These are phyloP conservation scores for Bipolaris bicolor DNA, from an alignment of 2,329 filamentous ascomycete species.

Conservation along the genomic window DNA sequence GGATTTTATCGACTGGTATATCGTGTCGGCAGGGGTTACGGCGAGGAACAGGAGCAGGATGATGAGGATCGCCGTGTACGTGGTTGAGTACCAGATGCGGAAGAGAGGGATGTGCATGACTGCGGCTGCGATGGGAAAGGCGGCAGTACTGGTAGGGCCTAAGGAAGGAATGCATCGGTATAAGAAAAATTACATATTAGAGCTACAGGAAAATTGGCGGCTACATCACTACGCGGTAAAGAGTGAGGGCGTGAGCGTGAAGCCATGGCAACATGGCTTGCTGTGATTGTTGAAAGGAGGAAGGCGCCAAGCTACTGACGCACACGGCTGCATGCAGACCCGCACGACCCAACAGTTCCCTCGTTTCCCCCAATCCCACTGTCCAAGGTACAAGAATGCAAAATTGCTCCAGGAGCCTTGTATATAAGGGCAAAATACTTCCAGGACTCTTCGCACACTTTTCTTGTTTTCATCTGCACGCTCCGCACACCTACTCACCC, in stretches of 20 bases:
- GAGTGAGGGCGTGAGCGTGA: constrained; percentile 4
- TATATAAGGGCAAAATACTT: neutral
- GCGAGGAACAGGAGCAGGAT: constrained; percentile 75
- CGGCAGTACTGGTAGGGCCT: constrained; percentile 4
- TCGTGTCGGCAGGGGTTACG: constrained; percentile 77
- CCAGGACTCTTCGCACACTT: too few relatives aligned
- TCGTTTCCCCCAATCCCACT: constrained; percentile 6
- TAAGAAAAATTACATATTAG: constrained; percentile 35
- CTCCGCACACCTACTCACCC: neutral
- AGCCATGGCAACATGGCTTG: constrained; percentile 18
- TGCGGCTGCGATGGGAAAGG: constrained; percentile 12
- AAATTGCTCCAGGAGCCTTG: neutral
- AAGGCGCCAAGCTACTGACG: constrained; percentile 31
- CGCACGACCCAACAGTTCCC: constrained; percentile 25
- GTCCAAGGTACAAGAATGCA: neutral
- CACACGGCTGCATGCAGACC: constrained; percentile 23
- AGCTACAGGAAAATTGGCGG: constrained; percentile 16
- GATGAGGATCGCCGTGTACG: constrained; percentile 78
- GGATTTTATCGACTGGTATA: constrained; percentile 75
- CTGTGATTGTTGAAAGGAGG: constrained; percentile 15
- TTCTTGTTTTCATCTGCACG: neutral
- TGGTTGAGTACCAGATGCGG: constrained; percentile 78
- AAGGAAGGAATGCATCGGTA: constrained; percentile 28
- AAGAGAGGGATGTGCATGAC: constrained; percentile 64
- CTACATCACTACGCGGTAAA: constrained; percentile 25